Base-by-base conservation (phyloP, 2,329 filamentous ascomycete genomes). In the Xylariaceae sp. region DNA sequence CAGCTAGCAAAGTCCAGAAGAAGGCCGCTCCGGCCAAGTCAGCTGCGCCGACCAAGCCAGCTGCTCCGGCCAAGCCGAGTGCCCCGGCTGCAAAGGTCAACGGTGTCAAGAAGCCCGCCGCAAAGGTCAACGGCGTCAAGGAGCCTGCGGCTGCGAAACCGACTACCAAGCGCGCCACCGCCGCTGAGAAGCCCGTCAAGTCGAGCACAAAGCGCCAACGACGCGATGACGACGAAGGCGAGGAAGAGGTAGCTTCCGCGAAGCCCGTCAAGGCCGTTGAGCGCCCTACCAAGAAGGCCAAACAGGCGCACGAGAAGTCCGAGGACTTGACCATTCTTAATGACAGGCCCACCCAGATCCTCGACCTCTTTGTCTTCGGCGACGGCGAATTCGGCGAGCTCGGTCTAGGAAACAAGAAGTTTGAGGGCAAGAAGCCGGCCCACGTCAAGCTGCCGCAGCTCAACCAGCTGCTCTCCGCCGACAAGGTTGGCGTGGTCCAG, bases 381-480 rank as follows among this genome's bases (percentile, higher is more conserved):
- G 73, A 75, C 45, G 53, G 52, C 50, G 70, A 49, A 7, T 52
- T 73, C 29, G 79, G 80, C 38, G 80, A 84, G 54, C 72, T 84
- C 33, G 80, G 80, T 28, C 66, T 85, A 11, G 80, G 80, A 11
- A 71, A 68, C 23, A 74, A 12, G 24, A 26, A 69, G 52, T 77
- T 72, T 45, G 66, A 69, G 23, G 58, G 58, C 18, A 62, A 61
- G 50, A 58, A 52, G 38, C 56, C 59, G 12, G 70, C 77, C 39
- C 75, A 81, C 49, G 79, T 84, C 44, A 80, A 80, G 60, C 70
- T 79, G 32, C 80, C 80, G 19, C 76, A 80, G 40, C 63, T 80
- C 40, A 85, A 84, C 46, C 64, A 72, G 34, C 63, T 70, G 31
- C 65, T 85, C 30, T 60, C 63, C 25, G 62, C 70, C 1, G 58